Evolutionary conservation across 257 asterid genomes (phyloP).

Genomic region (Ligustrum vulgare): DNA sequence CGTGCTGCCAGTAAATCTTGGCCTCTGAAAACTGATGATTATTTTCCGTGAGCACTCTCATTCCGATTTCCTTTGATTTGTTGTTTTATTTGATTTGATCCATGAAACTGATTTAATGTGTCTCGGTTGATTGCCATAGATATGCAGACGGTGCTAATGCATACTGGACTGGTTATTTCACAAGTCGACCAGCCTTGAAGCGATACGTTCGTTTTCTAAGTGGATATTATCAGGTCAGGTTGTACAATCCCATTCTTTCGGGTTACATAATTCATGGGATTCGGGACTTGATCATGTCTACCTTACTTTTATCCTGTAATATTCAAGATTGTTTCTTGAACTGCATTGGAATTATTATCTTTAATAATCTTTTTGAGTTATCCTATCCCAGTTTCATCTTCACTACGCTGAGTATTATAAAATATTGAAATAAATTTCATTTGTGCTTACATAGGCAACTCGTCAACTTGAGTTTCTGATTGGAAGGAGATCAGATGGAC

Average conservation of each 20-base stretch:
- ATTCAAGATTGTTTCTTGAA: not conserved
- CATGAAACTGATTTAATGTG: not conserved
- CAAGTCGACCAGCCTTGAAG: constrained; percentile 86
- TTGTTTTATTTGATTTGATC: constrained; percentile 7
- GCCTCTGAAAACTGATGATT: constrained; percentile 82
- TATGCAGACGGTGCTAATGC: constrained; percentile 64
- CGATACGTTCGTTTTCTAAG: constrained; percentile 68
- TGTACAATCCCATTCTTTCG: not conserved
- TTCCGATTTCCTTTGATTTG: constrained; percentile 2
- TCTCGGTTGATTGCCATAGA: constrained; percentile 36
- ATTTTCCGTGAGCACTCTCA: constrained; percentile 71
- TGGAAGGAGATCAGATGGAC: constrained; percentile 50
- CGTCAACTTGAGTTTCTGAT: constrained; percentile 77
- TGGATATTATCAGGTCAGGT: constrained; percentile 71
- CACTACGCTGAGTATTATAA: not conserved
- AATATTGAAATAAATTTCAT: not conserved
- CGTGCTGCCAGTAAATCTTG: constrained; percentile 56
- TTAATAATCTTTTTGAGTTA: not conserved
- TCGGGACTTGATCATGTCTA: not conserved
- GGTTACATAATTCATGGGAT: not conserved
- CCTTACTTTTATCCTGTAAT: not conserved
- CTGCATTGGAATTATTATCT: not conserved
- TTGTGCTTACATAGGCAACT: constrained; percentile 53
- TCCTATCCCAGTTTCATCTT: not conserved
- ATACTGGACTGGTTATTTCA: constrained; percentile 84